Percentiles rank a stretch among this genome's conserved stretches.
These are phyloP conservation scores for Purshia tridentata DNA, from an alignment of 306 rosid genomes.

Conservation along the genomic window DNA sequence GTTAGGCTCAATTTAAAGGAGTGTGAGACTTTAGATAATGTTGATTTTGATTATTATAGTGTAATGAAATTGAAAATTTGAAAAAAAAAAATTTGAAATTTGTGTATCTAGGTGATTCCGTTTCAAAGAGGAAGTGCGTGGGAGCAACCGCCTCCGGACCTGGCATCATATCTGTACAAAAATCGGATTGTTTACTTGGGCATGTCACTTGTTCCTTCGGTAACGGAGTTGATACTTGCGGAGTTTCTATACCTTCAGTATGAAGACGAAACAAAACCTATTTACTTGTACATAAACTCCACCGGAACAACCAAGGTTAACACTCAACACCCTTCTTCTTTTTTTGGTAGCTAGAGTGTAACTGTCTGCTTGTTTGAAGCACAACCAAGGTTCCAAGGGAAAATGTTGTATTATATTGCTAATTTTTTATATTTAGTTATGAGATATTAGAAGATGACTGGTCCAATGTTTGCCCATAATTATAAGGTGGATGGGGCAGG, in stretches of 20 bases:
- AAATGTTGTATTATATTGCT: neutral
- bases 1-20: too few relatives aligned
- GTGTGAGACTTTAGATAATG: too few relatives aligned
- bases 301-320: constrained; percentile 92
- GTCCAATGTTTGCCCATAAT: neutral
- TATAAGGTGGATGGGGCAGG: neutral
- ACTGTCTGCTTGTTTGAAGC: neutral
- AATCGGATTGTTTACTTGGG: constrained; percentile 92
- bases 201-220: constrained; percentile 92
- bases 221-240: constrained; percentile 88
- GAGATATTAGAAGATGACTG: neutral
- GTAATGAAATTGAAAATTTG: too few relatives aligned
- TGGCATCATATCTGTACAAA: constrained; percentile 89
- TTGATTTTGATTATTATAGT: too few relatives aligned
- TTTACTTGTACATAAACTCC: constrained; percentile 87
- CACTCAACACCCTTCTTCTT: neutral
- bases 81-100: constrained; percentile 13
- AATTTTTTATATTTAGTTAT: neutral
- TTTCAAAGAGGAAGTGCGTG: constrained; percentile 78
- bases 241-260: constrained; percentile 91
- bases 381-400: neutral
- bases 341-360: neutral
- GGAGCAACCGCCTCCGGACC: constrained; percentile 97
- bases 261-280: constrained; percentile 75
- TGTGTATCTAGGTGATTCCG: constrained; percentile 84